phyloP scores from a whole-genome alignment of 2,329 filamentous ascomycete species.

The Penicillium concentricum region DNA sequence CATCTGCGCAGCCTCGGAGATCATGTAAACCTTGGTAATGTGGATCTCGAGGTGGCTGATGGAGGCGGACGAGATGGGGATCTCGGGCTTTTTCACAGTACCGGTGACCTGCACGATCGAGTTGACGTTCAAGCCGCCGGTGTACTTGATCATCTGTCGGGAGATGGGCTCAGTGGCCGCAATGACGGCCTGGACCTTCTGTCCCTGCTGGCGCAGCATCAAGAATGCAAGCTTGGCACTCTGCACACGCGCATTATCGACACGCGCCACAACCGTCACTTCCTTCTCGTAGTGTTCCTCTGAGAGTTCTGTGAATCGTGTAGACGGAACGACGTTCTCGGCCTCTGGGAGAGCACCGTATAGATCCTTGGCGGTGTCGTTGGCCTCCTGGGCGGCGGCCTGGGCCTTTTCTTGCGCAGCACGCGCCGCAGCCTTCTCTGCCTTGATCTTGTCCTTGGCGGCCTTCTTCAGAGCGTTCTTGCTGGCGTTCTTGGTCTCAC shows the following conservation, averaged over 20 bases:
- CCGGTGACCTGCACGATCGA: conserved; percentile 81
- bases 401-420: conserved; percentile 74
- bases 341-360: conserved; percentile 70
- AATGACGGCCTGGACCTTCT: conserved; percentile 79
- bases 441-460: conserved; percentile 86
- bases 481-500: conserved; percentile 47
- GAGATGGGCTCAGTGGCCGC: conserved; percentile 64
- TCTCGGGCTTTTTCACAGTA: conserved; percentile 74
- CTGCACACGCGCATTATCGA: conserved; percentile 86
- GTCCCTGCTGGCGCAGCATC: conserved; percentile 75
- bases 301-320: conserved; percentile 53
- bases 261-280: conserved; percentile 73
- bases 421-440: conserved; percentile 67
- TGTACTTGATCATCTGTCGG: conserved; percentile 94
- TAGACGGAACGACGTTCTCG: conserved; percentile 60
- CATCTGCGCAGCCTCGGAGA: conserved; percentile 62
- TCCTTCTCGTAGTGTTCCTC: conserved; percentile 67
- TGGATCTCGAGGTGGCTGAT: conserved; percentile 83
- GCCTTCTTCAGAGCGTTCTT: conserved; percentile 86
- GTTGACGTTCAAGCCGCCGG: conserved; percentile 70
- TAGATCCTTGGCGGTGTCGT: conserved; percentile 64
- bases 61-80: conserved; percentile 83
- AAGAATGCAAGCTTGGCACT: conserved; percentile 89
- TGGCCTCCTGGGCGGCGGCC: conserved; percentile 63
- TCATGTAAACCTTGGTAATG: conserved; percentile 77